Evolutionary conservation across 148 eudicot species (phyloP).

Genomic region (Tetragonia tetragonoides): DNA sequence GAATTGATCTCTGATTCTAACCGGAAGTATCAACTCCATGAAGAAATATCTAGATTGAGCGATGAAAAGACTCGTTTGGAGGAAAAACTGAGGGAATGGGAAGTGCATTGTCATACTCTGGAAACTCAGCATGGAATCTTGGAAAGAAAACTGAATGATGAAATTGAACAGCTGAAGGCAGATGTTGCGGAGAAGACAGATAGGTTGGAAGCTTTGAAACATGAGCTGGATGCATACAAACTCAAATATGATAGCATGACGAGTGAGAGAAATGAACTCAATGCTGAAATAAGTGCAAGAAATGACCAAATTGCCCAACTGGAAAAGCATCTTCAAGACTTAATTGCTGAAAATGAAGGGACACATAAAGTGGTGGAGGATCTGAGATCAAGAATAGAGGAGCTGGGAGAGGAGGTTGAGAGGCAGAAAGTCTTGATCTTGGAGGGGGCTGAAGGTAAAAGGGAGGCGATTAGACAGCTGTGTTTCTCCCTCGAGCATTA

Average conservation of each 20-base stretch:
- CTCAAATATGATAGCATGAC: conserved; percentile 37
- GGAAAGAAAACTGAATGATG: conserved; percentile 54
- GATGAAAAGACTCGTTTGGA: conserved; percentile 55
- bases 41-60: conserved; percentile 50
- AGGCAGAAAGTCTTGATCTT: conserved; percentile 39
- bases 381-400: conserved; percentile 37
- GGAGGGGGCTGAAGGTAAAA: conserved; percentile 75
- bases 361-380: conserved; percentile 31
- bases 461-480: conserved; percentile 83
- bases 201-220: conserved; percentile 33
- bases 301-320: conserved; percentile 42
- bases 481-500: conserved; percentile 87
- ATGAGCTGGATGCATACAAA: conserved; percentile 35
- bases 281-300: conserved; percentile 33
- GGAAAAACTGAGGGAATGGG: conserved; percentile 67
- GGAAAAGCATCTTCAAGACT: conserved; percentile 31
- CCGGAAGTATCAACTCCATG: conserved; percentile 60
- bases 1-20: conserved; percentile 63
- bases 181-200: conserved; percentile 37
- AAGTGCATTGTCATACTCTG: conserved; percentile 56
- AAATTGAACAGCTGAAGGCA: conserved; percentile 51
- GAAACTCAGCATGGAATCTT: conserved; percentile 33
- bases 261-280: conserved; percentile 42
- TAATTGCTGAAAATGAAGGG: conserved; percentile 26
- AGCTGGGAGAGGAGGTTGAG: conserved; percentile 56